Conservation (phyloP, 768 basidiomycete genomes). For the Lactifluus pinguis region DNA sequence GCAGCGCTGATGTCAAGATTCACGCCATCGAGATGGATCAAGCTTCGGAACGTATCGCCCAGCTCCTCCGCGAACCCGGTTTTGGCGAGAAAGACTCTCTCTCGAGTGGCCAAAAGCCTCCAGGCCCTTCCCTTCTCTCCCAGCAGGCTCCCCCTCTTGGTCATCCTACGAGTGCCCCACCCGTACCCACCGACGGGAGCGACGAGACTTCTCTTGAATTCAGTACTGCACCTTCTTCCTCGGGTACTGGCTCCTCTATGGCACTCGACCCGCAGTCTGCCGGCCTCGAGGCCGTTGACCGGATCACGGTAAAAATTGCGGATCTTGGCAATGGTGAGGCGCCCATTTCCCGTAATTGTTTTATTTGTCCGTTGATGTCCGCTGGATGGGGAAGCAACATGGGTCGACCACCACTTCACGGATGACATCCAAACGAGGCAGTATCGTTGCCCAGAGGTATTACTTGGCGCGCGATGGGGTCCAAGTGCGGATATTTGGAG, state of each 20-base stretch:
- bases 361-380: constrained; percentile 5
- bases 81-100: constrained; percentile 33
- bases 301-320: constrained; percentile 97
- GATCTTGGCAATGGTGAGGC: constrained; percentile 88
- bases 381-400: constrained; percentile 47
- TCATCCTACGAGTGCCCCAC: constrained; percentile 14
- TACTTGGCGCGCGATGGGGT: constrained; percentile 93
- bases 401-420: constrained; percentile 94
- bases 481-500: constrained; percentile 96
- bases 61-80: constrained; percentile 34
- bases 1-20: constrained; percentile 15
- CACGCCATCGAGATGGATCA: constrained; percentile 32
- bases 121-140: constrained; percentile 64
- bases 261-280: constrained; percentile 23
- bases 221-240: constrained; percentile 14
- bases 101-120: constrained; percentile 28
- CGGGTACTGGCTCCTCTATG: constrained; percentile 22
- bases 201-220: constrained; percentile 21
- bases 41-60: constrained; percentile 43
- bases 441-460: constrained; percentile 96
- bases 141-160: constrained; percentile 47
- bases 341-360: not conserved
- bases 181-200: constrained; percentile 22
- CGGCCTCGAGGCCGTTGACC: constrained; percentile 34
- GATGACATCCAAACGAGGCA: constrained; percentile 98